These are phyloP conservation scores for Sphaerobolus stellatus DNA, from an alignment of 1,284 basidiomycete genomes.

Conservation along the genomic window DNA sequence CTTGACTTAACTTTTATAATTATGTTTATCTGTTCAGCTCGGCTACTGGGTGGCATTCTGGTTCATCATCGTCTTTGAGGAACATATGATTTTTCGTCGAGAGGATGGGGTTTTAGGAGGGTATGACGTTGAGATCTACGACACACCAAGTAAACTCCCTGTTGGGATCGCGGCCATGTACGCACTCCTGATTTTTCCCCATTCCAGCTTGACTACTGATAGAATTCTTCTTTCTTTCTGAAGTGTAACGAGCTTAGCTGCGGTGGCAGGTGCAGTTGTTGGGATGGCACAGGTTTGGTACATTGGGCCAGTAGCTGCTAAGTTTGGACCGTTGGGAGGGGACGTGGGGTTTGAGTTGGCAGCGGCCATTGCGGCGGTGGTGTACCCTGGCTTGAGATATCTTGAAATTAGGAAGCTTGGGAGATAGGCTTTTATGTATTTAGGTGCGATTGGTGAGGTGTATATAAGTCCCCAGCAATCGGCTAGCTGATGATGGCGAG, in stretches of 20 bases:
- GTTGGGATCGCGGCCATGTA: constrained; percentile 55
- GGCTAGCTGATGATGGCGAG: no score
- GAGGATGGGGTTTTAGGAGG: constrained; percentile 43
- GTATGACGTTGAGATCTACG: constrained; percentile 59
- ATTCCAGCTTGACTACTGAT: constrained; percentile 24
- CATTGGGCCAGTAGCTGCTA: constrained; percentile 47
- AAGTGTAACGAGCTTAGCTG: constrained; percentile 47
- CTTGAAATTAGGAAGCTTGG: constrained; percentile 35
- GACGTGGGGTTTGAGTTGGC: constrained; percentile 61
- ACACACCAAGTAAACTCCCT: constrained; percentile 49
- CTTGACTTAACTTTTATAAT: constrained; percentile 23
- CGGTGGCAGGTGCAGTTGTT: constrained; percentile 47
- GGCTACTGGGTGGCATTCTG: constrained; percentile 69
- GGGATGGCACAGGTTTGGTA: constrained; percentile 55
- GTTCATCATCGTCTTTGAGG: constrained; percentile 54
- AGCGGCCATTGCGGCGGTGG: constrained; percentile 41
- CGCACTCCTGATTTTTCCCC: constrained; percentile 12
- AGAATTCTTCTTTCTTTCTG: no score
- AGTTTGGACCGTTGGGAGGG: constrained; percentile 46
- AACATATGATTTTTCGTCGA: constrained; percentile 56
- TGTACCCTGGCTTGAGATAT: constrained; percentile 43
- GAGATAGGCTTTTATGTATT: no score
- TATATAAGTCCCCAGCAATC: no score
- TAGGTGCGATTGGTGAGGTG: no score
- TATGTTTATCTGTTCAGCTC: no score